Evolutionary conservation across 768 basidiomycete species (phyloP).

Genomic region (Mycena rosella): DNA sequence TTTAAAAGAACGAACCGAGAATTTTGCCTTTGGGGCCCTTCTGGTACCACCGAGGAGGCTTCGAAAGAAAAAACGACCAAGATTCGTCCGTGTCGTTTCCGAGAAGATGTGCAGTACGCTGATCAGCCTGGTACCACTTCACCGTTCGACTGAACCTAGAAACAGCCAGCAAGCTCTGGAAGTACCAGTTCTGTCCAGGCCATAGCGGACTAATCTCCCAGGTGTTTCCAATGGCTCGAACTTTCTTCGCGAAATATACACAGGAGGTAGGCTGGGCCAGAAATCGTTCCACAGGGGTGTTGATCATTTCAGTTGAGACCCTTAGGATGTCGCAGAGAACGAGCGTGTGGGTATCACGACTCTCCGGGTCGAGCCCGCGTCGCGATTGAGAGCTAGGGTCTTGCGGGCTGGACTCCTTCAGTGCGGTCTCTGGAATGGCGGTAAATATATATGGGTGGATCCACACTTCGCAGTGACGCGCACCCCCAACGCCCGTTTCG

Average conservation of each 20-base stretch:
- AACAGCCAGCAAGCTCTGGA: neutral
- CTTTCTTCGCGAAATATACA: neutral
- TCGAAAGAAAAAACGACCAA: slow-evolving; percentile 13
- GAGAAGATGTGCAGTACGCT: neutral
- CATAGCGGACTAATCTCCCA: slow-evolving; percentile 1
- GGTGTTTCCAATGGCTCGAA: slow-evolving; percentile 3
- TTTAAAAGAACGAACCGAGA: neutral
- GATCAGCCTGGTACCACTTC: slow-evolving; percentile 17
- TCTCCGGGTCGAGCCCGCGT: neutral
- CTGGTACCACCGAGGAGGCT: neutral
- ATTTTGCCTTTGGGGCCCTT: neutral
- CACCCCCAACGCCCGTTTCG: neutral
- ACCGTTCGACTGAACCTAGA: slow-evolving; percentile 13
- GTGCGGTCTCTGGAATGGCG: neutral
- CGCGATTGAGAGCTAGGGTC: neutral
- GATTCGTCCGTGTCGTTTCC: neutral
- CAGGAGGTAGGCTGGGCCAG: neutral
- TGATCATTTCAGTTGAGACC: neutral
- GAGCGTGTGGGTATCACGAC: neutral
- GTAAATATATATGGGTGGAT: neutral
- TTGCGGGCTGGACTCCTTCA: neutral
- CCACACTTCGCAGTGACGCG: neutral
- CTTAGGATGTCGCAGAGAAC: neutral
- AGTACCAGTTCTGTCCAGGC: slow-evolving; percentile 1
- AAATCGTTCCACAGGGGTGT: neutral